These are phyloP conservation scores for Ilyonectria robusta DNA, from an alignment of 2,329 filamentous ascomycete genomes.

Conservation along the genomic window DNA sequence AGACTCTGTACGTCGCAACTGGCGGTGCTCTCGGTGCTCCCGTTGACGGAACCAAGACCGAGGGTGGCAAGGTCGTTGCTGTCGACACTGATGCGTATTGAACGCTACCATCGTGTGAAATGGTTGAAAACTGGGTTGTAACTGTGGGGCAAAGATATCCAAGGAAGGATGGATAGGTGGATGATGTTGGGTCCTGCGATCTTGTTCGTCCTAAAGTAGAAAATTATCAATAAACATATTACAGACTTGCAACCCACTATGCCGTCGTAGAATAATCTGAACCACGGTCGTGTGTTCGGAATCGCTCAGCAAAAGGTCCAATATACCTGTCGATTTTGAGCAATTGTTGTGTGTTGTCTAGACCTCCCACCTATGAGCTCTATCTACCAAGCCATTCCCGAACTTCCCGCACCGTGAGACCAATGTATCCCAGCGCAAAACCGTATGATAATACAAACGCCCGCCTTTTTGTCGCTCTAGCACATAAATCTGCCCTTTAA, in stretches of 20 bases:
- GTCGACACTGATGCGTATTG: slow-evolving; percentile 13
- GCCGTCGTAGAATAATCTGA: not conserved
- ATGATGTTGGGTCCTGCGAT: no score
- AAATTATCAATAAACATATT: no score
- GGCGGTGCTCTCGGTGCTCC: slow-evolving; percentile 34
- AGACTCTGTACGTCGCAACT: slow-evolving; percentile 34
- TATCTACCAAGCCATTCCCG: slow-evolving; percentile 16
- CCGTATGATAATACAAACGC: slow-evolving; percentile 20
- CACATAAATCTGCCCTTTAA: slow-evolving; percentile 9
- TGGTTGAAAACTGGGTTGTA: no score
- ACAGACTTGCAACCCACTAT: not conserved
- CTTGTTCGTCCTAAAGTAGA: no score
- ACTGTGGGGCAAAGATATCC: no score
- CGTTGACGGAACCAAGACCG: slow-evolving; percentile 34
- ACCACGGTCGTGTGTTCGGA: not conserved
- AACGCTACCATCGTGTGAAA: not conserved
- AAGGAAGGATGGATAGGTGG: no score
- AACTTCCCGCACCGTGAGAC: slow-evolving; percentile 12
- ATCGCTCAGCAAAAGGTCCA: not conserved
- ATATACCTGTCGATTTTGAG: slow-evolving; percentile 4
- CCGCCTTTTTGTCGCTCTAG: slow-evolving; percentile 26
- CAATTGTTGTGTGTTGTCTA: slow-evolving; percentile 10
- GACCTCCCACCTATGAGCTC: not conserved
- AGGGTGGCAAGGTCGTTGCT: slow-evolving; percentile 42
- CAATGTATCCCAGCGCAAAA: slow-evolving; percentile 15